Base-by-base conservation (phyloP, 768 basidiomycete genomes). In the Trametopsis cervina region DNA sequence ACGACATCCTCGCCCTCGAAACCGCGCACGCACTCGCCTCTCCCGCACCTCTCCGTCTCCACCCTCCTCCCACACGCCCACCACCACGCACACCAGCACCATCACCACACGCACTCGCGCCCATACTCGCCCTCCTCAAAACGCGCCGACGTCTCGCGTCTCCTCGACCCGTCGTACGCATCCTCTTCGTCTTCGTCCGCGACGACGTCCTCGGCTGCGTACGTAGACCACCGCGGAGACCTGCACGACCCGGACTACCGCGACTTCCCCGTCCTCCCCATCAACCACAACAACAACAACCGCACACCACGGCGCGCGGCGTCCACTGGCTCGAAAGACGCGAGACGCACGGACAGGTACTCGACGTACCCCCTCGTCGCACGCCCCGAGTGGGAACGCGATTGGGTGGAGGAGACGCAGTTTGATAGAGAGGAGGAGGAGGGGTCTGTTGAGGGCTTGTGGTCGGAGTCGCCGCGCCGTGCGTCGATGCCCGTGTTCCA, bases 231-330 rank as follows among this genome's bases (percentile, higher is more conserved):
- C 60, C 68, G 74, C 50, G 81, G 81, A 42, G 75, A 80, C 62
- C 66, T 81, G 21, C 81, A 83, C 57, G 81, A 83, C 62, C 81
- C 81, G 20, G 81, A 83, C 58, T 83, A 74, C 64, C 71, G 80
- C 52, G 72, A 81, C 64, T 83, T 83, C 51, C 81, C 81, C 23
- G 58, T 70, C 27, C 57, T 69, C 45, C 51, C 54, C 13, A 10
- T 53, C n/a, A 41, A 53, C n/a, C 55, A 42, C 45, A 27, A 47
- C 4, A 25, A 33, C 25, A 41, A 41, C 25, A 11, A 25, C 33
- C 25, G 24, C 37, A 46, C n/a, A n/a, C n/a, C n/a, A n/a, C n/a
- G n/a, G n/a, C n/a, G n/a, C n/a, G n/a, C n/a, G n/a, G n/a, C n/a
- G n/a, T n/a, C n/a, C n/a, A n/a, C n/a, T n/a, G n/a, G n/a, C n/a